Conservation (phyloP, 2,329 filamentous ascomycete species). For the Fusarium newnesense region DNA sequence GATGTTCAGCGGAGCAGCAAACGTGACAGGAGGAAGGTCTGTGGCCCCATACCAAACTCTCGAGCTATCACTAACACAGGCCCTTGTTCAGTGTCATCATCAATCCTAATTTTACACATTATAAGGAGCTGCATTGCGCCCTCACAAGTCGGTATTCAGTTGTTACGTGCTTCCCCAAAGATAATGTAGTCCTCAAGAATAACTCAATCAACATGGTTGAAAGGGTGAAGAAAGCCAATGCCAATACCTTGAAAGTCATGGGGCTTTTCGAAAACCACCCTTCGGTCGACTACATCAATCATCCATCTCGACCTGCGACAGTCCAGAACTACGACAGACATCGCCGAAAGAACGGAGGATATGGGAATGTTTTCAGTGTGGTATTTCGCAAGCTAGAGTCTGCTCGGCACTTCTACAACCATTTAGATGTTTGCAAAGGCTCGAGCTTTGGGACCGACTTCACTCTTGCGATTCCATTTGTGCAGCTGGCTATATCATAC, state of each 20-base stretch:
- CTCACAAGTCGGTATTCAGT: accelerated
- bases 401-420: neutral
- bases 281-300: neutral
- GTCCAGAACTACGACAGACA: neutral
- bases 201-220: neutral
- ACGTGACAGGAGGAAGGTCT: neutral
- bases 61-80: no score
- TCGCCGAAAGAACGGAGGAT: neutral
- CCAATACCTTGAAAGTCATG: neutral
- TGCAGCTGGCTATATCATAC: neutral
- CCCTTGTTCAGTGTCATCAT: neutral
- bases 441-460: neutral
- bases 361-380: neutral
- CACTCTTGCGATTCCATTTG: neutral
- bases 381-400: neutral
- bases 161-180: neutral
- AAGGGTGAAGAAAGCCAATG: neutral
- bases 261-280: neutral
- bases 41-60: neutral
- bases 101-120: neutral
- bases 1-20: neutral
- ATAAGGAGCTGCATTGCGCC: neutral
- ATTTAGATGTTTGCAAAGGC: neutral
- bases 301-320: neutral
- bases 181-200: neutral